Conservation (phyloP, 192 early-diverging fungal species). For the Funneliformis geosporum region DNA sequence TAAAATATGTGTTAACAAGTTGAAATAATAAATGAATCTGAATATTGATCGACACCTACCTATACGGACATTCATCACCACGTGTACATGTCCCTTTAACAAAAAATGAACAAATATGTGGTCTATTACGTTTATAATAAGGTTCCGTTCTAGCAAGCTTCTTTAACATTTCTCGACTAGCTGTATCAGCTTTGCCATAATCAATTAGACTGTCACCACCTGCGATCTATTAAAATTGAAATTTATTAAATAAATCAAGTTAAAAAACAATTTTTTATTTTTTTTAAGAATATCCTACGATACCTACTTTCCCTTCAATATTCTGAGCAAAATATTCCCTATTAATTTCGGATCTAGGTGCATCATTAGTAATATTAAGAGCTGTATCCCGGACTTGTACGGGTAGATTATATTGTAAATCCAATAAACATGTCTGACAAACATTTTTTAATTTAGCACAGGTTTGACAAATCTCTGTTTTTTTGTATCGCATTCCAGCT, state of each 20-base stretch:
- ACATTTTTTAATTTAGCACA: slow-evolving; percentile 99
- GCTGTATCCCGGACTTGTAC: slow-evolving; percentile 92
- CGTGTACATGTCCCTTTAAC: slow-evolving; percentile 93
- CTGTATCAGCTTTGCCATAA: slow-evolving; percentile 69
- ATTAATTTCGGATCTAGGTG: slow-evolving; percentile 86
- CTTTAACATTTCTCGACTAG: slow-evolving; percentile 73
- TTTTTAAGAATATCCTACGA: not conserved
- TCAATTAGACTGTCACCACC: slow-evolving; percentile 58
- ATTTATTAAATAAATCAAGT: no score
- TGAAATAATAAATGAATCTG: not conserved
- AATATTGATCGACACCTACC: slow-evolving; percentile 34
- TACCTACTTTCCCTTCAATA: slow-evolving; percentile 62
- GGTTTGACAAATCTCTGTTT: slow-evolving; percentile 97
- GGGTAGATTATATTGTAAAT: slow-evolving; percentile 93
- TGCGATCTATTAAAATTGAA: not conserved
- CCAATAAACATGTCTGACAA: slow-evolving; percentile 95
- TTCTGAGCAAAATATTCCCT: slow-evolving; percentile 85
- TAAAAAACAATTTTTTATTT: no score
- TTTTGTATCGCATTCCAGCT: slow-evolving; percentile 92
- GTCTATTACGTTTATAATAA: slow-evolving; percentile 87
- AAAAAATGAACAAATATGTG: slow-evolving; percentile 96
- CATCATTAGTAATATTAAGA: slow-evolving; percentile 69
- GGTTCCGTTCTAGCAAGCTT: slow-evolving; percentile 84
- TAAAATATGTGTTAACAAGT: no score
- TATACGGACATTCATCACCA: slow-evolving; percentile 92